A percentile compares a stretch with the other conserved stretches of the same genome.
phyloP scores from a whole-genome alignment of 768 basidiomycete species.

The Lactarius tabidus region DNA sequence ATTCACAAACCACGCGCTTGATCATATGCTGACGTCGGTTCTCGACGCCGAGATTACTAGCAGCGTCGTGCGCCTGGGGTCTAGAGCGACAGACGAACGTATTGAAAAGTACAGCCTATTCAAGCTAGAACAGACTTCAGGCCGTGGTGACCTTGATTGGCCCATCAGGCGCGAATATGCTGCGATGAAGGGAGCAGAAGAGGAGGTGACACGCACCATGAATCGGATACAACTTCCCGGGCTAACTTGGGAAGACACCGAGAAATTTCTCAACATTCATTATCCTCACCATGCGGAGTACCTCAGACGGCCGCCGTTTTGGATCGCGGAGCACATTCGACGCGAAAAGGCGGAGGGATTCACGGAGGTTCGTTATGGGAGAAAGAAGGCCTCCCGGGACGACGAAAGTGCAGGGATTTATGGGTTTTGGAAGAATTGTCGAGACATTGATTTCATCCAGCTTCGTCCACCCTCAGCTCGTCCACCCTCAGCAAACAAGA shows the following conservation, averaged over 20 bases:
- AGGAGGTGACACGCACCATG: conserved; percentile 47
- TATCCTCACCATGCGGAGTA: conserved; percentile 47
- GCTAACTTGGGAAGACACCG: conserved; percentile 32
- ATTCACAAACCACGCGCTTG: conserved; percentile 77
- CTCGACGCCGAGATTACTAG: conserved; percentile 61
- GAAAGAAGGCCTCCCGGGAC: conserved; percentile 4
- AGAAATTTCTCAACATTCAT: conserved; percentile 40
- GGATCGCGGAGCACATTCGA: conserved; percentile 15
- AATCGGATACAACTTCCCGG: conserved; percentile 26
- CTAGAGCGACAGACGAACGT: conserved; percentile 56
- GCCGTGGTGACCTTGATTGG: conserved; percentile 40
- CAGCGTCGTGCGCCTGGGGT: conserved; percentile 64
- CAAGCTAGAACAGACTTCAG: conserved; percentile 46
- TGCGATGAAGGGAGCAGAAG: conserved; percentile 43
- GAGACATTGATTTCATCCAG: conserved; percentile 23
- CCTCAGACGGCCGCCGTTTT: conserved; percentile 41
- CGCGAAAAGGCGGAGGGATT: conserved; percentile 9
- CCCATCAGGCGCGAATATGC: conserved; percentile 34
- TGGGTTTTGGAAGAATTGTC: conserved; percentile 21
- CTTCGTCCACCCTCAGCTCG: not conserved
- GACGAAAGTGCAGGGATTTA: conserved; percentile 13
- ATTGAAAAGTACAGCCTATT: conserved; percentile 61
- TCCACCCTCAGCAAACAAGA: too few relatives aligned
- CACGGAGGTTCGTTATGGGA: not conserved
- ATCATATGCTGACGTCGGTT: conserved; percentile 63